Conservation (phyloP, 768 basidiomycete species). For the Pleurotus sapidus region DNA sequence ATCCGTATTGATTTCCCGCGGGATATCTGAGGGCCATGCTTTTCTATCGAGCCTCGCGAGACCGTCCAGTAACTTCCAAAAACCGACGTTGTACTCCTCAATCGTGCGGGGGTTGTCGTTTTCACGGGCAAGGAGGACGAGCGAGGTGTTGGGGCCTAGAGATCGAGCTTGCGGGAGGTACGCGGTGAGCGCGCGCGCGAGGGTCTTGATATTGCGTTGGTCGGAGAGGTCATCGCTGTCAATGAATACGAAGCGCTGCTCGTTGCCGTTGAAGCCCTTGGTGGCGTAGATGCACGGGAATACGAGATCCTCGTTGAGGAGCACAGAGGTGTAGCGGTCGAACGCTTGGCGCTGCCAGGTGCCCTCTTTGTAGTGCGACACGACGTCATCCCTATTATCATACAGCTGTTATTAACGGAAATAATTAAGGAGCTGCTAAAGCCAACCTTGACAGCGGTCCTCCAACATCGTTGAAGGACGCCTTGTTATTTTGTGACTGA, state of each 20-base stretch:
- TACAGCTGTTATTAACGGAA: too few species aligned
- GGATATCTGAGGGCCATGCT: constrained; percentile 15
- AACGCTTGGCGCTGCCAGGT: constrained; percentile 19
- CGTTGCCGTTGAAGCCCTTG: constrained; percentile 19
- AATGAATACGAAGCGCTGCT: constrained; percentile 17
- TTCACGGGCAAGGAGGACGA: constrained; percentile 18
- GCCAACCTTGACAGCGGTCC: constrained; percentile 17
- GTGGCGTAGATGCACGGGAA: constrained; percentile 21
- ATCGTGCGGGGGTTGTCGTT: constrained; percentile 14
- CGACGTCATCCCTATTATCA: constrained; percentile 11
- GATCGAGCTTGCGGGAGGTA: constrained; percentile 18
- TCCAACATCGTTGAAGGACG: background rate
- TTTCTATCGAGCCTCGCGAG: constrained; percentile 15
- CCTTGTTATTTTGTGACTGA: too few species aligned
- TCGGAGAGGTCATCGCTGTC: constrained; percentile 18
- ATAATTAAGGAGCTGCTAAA: background rate
- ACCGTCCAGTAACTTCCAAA: constrained; percentile 19
- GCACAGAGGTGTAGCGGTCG: constrained; percentile 15
- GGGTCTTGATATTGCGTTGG: constrained; percentile 14
- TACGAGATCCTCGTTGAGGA: constrained; percentile 16
- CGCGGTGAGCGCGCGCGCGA: constrained; percentile 13
- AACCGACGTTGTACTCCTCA: constrained; percentile 16
- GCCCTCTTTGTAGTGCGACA: constrained; percentile 12
- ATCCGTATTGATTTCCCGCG: constrained; percentile 13
- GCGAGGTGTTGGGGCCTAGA: constrained; percentile 17